Base-by-base conservation (phyloP, 2,329 filamentous ascomycete species). In the Chaetomiaceae sp. region DNA sequence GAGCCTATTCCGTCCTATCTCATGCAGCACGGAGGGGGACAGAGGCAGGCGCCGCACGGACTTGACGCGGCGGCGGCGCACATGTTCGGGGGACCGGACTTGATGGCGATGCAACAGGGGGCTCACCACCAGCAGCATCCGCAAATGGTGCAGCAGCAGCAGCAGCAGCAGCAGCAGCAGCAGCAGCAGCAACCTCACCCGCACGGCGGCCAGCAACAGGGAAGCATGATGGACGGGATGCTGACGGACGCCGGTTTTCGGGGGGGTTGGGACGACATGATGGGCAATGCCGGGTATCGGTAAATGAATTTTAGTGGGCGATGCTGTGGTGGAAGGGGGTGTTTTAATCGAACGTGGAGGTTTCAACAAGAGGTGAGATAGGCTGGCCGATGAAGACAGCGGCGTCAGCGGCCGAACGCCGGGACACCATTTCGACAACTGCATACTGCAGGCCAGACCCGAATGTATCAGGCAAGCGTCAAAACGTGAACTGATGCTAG, bases 1-100 rank as follows among this genome's bases (percentile, higher is more conserved):
- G 84, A 83, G 0, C 82, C 86, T 1, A 75, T 89, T 34, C 85
- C 87, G 15, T 82, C 85, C 34, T 91, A 89, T 64, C 74, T 90
- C 61, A 80, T 87, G 70, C 81, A 84, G 43, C 65, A 72, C 27
- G 5, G 9, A 5, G 5, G 5, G 61, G 65, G 71, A 22, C 71
- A 75, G 40, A 65, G 66, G 4, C 44, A 43, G 37, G 9, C n/a
- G 17, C 45, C 40, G 19, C 66, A 70, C 33, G 70, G 71, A 25
- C 70, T 80, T 61, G 69, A 68, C 52, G 69, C 77, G 46, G 61
- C 71, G 46, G 61, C 71, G 15, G 63, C 67, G 31, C 72, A 73
- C 20, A 74, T 79, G 71, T 79, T 74, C 53, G 66, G 69, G 55
- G 66, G 72, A 11, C 67, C 73, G 39, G 69, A 65, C 46, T 72